Evolutionary conservation across 1,139 yeast species (phyloP).

Genomic region (Taiozyma sp.): DNA sequence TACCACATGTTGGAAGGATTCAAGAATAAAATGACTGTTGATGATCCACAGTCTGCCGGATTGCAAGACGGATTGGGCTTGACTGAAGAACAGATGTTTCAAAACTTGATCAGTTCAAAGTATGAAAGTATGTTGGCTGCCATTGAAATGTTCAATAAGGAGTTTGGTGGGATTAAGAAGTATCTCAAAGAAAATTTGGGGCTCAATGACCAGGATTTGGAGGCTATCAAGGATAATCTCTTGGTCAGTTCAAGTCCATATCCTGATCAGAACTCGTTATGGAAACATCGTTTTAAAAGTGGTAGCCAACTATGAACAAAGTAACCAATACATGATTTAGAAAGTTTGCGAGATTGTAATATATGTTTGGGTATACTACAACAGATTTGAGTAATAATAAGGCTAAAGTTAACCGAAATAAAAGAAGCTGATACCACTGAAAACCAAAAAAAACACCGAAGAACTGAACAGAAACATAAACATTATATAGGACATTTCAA

Average conservation of each 20-base stretch:
- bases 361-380: not conserved
- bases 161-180: slow-evolving; percentile 50
- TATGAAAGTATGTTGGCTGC: slow-evolving; percentile 72
- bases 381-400: not conserved
- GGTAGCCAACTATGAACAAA: slow-evolving; percentile 9
- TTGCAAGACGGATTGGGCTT: slow-evolving; percentile 5
- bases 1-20: slow-evolving; percentile 19
- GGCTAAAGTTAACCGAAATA: not conserved
- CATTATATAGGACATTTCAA: not conserved
- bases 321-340: not conserved
- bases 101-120: slow-evolving; percentile 56
- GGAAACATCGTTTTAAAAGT: slow-evolving; percentile 17
- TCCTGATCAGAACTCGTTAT: slow-evolving; percentile 13
- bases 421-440: not conserved
- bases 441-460: not conserved
- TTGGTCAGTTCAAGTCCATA: slow-evolving; percentile 22
- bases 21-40: slow-evolving; percentile 11
- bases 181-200: slow-evolving; percentile 46
- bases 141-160: slow-evolving; percentile 39
- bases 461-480: not conserved
- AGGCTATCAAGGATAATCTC: slow-evolving; percentile 40
- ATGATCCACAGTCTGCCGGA: slow-evolving; percentile 2
- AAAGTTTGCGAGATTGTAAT: not conserved
- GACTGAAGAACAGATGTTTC: slow-evolving; percentile 28
- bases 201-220: slow-evolving; percentile 44